Conservation (phyloP, 2,329 filamentous ascomycete species). For the Dactylellina haptotyla region DNA sequence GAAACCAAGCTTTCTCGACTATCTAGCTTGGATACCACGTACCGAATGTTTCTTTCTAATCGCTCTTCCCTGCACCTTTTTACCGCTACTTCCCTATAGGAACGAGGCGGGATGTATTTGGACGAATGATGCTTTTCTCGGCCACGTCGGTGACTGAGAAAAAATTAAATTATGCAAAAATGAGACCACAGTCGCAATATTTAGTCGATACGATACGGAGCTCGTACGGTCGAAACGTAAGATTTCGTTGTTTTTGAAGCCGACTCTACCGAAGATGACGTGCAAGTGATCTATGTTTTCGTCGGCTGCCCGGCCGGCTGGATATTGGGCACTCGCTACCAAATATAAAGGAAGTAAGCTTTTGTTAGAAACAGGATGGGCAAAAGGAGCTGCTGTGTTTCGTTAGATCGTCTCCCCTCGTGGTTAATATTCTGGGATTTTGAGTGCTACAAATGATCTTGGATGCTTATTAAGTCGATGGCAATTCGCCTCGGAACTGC, state of each 20-base stretch:
- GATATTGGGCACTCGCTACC: constrained; percentile 17
- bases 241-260: background rate
- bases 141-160: constrained; percentile 16
- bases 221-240: constrained; percentile 2
- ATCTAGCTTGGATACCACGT: background rate
- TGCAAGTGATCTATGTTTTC: constrained; percentile 2
- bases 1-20: background rate
- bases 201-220: constrained; percentile 1
- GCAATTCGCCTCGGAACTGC: background rate
- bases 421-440: constrained; percentile 20
- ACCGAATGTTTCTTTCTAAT: constrained; percentile 1
- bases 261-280: constrained; percentile 35
- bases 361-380: constrained; percentile 18
- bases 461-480: constrained; percentile 23
- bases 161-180: background rate
- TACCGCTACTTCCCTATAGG: constrained; percentile 33
- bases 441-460: constrained; percentile 6
- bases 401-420: constrained; percentile 32
- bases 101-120: constrained; percentile 39
- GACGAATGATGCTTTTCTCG: constrained; percentile 1
- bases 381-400: constrained; percentile 8
- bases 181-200: background rate
- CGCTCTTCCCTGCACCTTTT: constrained; percentile 5
- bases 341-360: background rate
- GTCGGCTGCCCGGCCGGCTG: background rate